Base-by-base conservation (phyloP, 495 filamentous ascomycete genomes). In the Hypoxylon lienhwacheense region DNA sequence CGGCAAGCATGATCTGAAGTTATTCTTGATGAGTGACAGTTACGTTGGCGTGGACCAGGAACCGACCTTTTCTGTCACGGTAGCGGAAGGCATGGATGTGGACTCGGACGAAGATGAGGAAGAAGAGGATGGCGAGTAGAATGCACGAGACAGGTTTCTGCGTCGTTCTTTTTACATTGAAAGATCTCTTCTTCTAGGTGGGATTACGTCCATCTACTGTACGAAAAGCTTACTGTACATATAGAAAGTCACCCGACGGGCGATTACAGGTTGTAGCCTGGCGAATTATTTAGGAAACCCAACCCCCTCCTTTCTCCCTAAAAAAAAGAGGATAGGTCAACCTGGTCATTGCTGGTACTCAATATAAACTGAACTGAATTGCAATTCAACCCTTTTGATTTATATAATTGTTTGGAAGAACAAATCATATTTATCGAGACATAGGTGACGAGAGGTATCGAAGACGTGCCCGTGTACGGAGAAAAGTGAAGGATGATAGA, bases 31-130 rank as follows among this genome's bases (percentile, higher is more conserved):
- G 90, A 89, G 93, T 68, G 93, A 99, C 72, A 95, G 90, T 70
- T 99, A 97, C 70, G 82, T 96, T 12, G 95, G 95, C 5, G 91
- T 99, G 33, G 93, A 99, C 75, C 93, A 97, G 68, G 93, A 93
- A 46, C 93, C 91, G 25, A 81, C 81, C 1, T 96, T 99, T 66
- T 85, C 79, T 36, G 85, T 97, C 22, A 85, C 76, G 43, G 93
- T 86, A 14, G 89, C 85, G 10, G 92, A 97, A 70, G 91, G 90
- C 2, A 91, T 91, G 90, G 93, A 97, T 47, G 91, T 96, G 53
- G 91, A 96, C 68, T 88, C 90, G 19, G 88, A 89, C 1, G 87
- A 89, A 32, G 89, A 91, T 26, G 87, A 90, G 4, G 87, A 86
- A 20, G 86, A 86, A 32, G 83, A 87, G 32, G 83, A 81, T 46